Base-by-base conservation (phyloP, 805 yeast genomes). In the Wickerhamomyces kurtzmanii region DNA sequence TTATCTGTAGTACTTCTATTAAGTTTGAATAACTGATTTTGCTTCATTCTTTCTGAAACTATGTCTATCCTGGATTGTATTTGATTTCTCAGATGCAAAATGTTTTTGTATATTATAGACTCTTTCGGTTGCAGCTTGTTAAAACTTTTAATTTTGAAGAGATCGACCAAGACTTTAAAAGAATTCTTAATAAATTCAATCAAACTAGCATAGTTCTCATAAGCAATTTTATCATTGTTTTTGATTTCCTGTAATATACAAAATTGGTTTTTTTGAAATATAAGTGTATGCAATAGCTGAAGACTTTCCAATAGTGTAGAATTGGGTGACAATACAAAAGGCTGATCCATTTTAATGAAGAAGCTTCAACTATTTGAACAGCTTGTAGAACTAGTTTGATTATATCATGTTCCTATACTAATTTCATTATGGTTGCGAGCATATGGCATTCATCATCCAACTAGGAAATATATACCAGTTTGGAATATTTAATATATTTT, bases 161-260 rank as follows among this genome's bases (percentile, higher is more conserved):
- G 15, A 3, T 16, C 5, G 11, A 26, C 25, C 8, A 45, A 18
- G 1, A 11, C 5, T 1, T 25, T 14, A 4, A 45, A 11, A n/a
- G 30, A 29, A 3, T 23, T 15, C 20, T 41, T 31, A 7, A 37
- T 31, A 9, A 14, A 24, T 3, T 22, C 27, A 11, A 45, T 32
- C 17, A 45, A 31, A 1, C 22, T 15, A 4, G 23, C 37, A 24
- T 45, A 45, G 8, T 27, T 26, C 3, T 12, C 13, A 19, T 34
- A 11, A 5, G 47, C 49, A 5, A 26, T 26, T 2, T 26, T 17
- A 15, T 39, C 42, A 21, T 36, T 36, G 24, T 45, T 45, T 19
- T 39, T 39, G 8, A 45, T 44, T 31, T 45, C 51, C 19, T 36
- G 26, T 26, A 28, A 23, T 8, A 28, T 18, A 19, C 30, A 28